Conservation (phyloP, 495 filamentous ascomycete species). For the Jackrogersella multiformis region DNA sequence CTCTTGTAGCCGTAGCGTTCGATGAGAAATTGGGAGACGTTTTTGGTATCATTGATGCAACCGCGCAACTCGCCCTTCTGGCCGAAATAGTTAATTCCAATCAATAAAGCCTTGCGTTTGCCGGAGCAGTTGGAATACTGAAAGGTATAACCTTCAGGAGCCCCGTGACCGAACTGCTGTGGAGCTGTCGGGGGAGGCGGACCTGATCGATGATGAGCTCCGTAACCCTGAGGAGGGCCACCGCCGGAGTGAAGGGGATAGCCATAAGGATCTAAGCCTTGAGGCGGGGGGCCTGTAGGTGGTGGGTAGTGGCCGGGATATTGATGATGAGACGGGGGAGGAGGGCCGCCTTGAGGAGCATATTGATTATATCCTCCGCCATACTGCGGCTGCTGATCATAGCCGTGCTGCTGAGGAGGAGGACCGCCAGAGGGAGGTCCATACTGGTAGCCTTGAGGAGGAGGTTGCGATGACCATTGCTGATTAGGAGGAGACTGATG, state of each 20-base stretch:
- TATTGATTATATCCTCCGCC: conserved; percentile 44
- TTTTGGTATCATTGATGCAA: conserved; percentile 96
- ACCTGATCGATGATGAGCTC: conserved; percentile 49
- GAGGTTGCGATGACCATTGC: conserved; percentile 23
- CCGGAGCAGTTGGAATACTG: conserved; percentile 91
- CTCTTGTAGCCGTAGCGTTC: conserved; percentile 72
- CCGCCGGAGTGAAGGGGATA: conserved; percentile 48
- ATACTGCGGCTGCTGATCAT: conserved; percentile 39
- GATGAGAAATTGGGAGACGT: conserved; percentile 85
- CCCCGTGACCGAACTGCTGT: conserved; percentile 60
- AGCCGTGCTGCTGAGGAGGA: conserved; percentile 35
- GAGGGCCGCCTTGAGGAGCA: conserved; percentile 15
- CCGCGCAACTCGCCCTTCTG: conserved; percentile 85
- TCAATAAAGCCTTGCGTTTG: conserved; percentile 84
- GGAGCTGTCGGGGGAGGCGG: conserved; percentile 58
- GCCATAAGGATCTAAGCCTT: conserved; percentile 50
- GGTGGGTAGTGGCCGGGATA: conserved; percentile 48
- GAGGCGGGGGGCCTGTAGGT: conserved; percentile 46
- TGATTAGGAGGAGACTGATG: conserved; percentile 33
- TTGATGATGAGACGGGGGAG: conserved; percentile 43
- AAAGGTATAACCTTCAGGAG: conserved; percentile 64
- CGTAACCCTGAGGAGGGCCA: conserved; percentile 39
- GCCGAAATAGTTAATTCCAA: conserved; percentile 95
- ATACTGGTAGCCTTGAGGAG: conserved; percentile 42
- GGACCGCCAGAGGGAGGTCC: conserved; percentile 16